Evolutionary conservation across 768 basidiomycete genomes (phyloP).

Genomic region (Hemileccinum rubropunctum): DNA sequence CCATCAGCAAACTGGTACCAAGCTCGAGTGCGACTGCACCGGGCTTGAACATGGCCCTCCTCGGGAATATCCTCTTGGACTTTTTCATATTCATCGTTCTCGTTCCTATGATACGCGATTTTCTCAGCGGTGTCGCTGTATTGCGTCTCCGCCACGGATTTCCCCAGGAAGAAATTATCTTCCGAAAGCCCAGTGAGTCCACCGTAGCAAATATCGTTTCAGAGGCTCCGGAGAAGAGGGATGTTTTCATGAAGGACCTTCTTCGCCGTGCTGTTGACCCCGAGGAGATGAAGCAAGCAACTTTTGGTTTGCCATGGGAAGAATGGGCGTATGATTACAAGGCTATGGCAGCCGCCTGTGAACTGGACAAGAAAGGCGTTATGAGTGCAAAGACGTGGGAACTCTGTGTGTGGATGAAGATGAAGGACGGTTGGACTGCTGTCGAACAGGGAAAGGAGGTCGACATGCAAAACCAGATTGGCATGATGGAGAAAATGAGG

Average conservation of each 20-base stretch:
- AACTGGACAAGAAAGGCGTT: constrained; percentile 19
- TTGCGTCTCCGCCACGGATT: constrained; percentile 30
- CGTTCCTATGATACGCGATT: constrained; percentile 23
- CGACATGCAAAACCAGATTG: constrained; percentile 18
- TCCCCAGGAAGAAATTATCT: constrained; percentile 26
- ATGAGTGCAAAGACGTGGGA: constrained; percentile 27
- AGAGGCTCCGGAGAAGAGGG: constrained; percentile 27
- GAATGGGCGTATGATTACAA: constrained; percentile 32
- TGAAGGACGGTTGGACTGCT: constrained; percentile 25
- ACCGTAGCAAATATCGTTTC: constrained; percentile 24
- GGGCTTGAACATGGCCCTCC: constrained; percentile 11
- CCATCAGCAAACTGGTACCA: constrained; percentile 20
- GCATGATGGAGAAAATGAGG: constrained; percentile 31
- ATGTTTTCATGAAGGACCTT: constrained; percentile 22
- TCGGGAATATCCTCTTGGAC: constrained; percentile 26
- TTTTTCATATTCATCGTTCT: constrained; percentile 26
- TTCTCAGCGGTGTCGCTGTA: constrained; percentile 14
- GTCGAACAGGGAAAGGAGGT: constrained; percentile 27
- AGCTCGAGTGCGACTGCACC: constrained; percentile 14
- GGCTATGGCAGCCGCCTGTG: constrained; percentile 27
- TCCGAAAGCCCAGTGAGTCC: constrained; percentile 29
- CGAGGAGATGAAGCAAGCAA: constrained; percentile 23
- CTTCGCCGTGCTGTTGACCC: constrained; percentile 29
- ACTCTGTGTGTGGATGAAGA: constrained; percentile 34
- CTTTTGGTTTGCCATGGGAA: constrained; percentile 32